Conservation (phyloP, 2,329 filamentous ascomycete genomes). For the Parastagonospora nodorum region DNA sequence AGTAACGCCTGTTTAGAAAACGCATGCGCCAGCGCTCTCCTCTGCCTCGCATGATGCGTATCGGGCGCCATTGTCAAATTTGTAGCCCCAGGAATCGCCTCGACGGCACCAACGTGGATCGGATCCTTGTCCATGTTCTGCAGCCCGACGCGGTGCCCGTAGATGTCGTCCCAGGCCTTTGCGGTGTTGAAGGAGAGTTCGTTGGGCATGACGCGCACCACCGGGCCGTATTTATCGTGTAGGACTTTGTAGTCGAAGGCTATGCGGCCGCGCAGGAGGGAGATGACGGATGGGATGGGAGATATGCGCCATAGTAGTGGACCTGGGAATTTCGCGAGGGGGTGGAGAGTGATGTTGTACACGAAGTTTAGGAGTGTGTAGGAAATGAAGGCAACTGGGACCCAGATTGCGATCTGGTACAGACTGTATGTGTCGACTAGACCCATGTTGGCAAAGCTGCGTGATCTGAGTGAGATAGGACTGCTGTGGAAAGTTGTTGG, state of each 20-base stretch:
- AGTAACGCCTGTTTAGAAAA: constrained; percentile 49
- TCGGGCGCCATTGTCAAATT: constrained; percentile 47
- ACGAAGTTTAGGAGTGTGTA: constrained; percentile 29
- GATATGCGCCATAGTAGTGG: constrained; percentile 37
- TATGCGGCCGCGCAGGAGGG: constrained; percentile 34
- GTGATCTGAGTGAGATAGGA: constrained; percentile 9
- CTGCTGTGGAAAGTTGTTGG: constrained; percentile 17
- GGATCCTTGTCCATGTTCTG: constrained; percentile 43
- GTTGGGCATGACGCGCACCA: constrained; percentile 42
- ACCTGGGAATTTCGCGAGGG: constrained; percentile 37
- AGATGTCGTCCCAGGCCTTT: constrained; percentile 42
- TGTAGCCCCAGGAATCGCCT: constrained; percentile 42
- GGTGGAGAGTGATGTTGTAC: constrained; percentile 37
- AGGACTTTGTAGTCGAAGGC: constrained; percentile 36
- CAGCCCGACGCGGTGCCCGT: constrained; percentile 36
- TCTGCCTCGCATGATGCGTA: constrained; percentile 45
- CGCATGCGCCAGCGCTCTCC: constrained; percentile 48
- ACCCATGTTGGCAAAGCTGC: constrained; percentile 21
- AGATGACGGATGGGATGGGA: constrained; percentile 31
- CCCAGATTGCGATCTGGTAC: constrained; percentile 24
- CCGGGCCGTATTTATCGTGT: constrained; percentile 42
- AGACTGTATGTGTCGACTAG: constrained; percentile 33
- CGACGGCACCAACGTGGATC: constrained; percentile 43
- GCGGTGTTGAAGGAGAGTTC: constrained; percentile 41
- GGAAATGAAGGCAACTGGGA: constrained; percentile 26